Conservation (phyloP, 192 early-diverging fungal species). For the Backusella psychrophila region DNA sequence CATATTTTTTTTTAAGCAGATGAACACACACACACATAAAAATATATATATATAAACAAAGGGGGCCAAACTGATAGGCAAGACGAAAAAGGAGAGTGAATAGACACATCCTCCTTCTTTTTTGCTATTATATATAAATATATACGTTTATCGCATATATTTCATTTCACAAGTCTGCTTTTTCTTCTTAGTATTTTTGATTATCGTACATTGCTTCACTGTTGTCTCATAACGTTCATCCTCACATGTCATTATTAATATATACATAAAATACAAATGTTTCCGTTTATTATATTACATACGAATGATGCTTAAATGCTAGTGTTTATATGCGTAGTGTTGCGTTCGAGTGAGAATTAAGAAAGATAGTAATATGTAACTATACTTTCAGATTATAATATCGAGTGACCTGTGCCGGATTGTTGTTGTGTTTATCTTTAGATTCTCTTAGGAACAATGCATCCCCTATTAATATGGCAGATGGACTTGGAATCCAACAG, state of each 20-base stretch:
- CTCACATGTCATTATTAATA: background rate
- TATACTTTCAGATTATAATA: slow-evolving; percentile 2
- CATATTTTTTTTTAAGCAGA: background rate
- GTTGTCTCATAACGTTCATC: background rate
- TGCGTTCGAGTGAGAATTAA: background rate
- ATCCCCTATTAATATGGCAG: background rate
- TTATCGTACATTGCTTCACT: background rate
- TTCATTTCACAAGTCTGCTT: background rate
- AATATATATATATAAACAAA: background rate
- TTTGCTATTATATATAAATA: background rate
- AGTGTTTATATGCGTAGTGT: background rate
- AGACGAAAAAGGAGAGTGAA: background rate
- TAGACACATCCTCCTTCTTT: background rate
- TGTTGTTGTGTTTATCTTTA: background rate
- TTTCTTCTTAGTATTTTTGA: background rate
- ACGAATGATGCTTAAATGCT: background rate
- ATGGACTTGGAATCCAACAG: background rate
- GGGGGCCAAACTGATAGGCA: background rate
- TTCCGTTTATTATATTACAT: background rate
- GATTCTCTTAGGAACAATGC: background rate
- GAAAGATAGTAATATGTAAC: background rate
- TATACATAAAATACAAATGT: background rate
- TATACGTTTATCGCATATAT: background rate
- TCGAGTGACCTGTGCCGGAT: background rate
- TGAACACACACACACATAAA: too few relatives aligned